Conservation (phyloP, 202 grass and related monocot species). For the Hordeum pubiflorum region DNA sequence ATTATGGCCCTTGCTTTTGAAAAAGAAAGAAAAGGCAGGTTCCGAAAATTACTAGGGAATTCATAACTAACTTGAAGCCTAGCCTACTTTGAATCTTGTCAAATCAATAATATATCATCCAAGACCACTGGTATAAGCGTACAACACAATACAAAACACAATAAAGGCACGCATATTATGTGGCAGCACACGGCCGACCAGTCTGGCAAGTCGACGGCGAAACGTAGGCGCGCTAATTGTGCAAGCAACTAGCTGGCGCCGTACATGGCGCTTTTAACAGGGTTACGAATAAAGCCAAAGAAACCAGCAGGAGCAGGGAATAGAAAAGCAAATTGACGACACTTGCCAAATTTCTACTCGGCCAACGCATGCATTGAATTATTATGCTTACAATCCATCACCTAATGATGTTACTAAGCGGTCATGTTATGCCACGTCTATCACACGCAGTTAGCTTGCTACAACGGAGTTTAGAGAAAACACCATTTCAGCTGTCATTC, state of each 20-base stretch:
- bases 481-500: neutral
- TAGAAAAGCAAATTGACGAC: neutral
- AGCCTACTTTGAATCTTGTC: conserved; percentile 1
- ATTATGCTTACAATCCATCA: neutral
- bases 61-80: neutral
- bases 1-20: neutral
- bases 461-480: neutral
- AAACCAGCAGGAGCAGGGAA: neutral
- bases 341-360: neutral
- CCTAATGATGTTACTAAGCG: neutral
- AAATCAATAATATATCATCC: neutral
- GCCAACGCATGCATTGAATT: neutral
- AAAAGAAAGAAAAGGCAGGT: neutral
- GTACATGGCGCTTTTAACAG: neutral
- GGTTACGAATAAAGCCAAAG: neutral
- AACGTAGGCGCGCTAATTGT: neutral
- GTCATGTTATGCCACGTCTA: neutral
- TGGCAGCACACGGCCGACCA: neutral
- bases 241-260: neutral
- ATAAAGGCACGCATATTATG: neutral
- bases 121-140: neutral
- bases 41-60: neutral
- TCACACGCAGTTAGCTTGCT: neutral
- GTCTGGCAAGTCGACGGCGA: neutral
- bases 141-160: neutral